phyloP scores from a whole-genome alignment of 2,329 filamentous ascomycete genomes.

The Annulohypoxylon truncatum region DNA sequence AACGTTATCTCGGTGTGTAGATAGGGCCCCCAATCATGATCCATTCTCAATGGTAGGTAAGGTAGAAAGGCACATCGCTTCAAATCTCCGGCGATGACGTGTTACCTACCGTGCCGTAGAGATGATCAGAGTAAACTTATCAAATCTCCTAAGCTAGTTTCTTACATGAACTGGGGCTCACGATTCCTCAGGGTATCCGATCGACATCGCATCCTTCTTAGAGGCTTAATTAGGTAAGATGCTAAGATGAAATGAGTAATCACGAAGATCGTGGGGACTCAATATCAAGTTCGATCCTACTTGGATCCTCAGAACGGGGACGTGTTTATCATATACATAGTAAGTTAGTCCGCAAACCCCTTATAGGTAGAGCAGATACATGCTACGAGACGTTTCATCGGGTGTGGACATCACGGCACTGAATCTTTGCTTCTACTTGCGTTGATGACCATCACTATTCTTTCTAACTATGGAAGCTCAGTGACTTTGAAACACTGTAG shows the following conservation, averaged over 20 bases:
- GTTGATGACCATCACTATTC: neutral
- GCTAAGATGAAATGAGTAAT: neutral
- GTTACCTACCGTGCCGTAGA: neutral
- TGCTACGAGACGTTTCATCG: neutral
- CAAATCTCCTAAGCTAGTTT: neutral
- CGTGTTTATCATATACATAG: neutral
- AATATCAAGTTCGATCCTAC: slow-evolving; percentile 2
- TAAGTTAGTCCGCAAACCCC: neutral
- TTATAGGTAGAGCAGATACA: neutral
- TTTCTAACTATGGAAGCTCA: neutral
- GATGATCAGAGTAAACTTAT: neutral
- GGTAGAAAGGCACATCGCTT: neutral
- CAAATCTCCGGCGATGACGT: neutral
- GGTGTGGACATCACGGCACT: neutral
- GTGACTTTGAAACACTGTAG: neutral
- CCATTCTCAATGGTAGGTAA: neutral
- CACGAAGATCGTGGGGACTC: neutral
- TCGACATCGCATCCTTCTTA: neutral
- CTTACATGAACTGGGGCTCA: neutral
- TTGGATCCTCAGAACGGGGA: neutral
- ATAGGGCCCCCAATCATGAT: neutral
- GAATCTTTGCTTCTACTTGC: neutral
- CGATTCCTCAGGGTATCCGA: neutral
- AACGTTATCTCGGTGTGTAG: neutral
- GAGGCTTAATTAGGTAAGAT: neutral